A percentile compares a stretch with the other conserved stretches of the same genome.
Conservation (phyloP, 139 green algal species). For the Tetradesmus lagerheimii region DNA sequence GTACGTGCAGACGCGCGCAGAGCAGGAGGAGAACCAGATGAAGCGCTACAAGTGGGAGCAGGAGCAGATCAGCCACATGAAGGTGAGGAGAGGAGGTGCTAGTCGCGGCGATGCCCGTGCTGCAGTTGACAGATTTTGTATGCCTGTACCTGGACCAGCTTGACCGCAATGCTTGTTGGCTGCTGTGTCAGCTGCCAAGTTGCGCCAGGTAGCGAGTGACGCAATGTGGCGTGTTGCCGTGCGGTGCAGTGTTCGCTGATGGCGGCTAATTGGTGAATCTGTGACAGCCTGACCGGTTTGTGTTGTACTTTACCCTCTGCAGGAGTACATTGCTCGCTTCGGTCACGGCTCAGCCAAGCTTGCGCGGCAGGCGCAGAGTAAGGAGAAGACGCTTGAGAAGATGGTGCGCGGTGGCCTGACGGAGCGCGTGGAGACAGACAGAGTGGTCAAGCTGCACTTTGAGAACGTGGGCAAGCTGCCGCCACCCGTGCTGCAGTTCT, state of each 20-base stretch:
- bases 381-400: constrained; percentile 98
- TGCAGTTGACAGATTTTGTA: too few species aligned
- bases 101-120: too few species aligned
- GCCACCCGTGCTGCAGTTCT: constrained; percentile 93
- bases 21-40: constrained; percentile 97
- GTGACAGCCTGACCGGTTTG: not conserved
- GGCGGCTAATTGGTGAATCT: too few species aligned
- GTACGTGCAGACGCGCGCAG: constrained; percentile 86
- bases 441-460: constrained; percentile 88
- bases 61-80: constrained; percentile 84
- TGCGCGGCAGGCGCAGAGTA: constrained; percentile 91
- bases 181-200: not conserved
- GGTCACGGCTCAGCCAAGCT: constrained; percentile 94
- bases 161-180: not conserved
- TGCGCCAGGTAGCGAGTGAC: not conserved
- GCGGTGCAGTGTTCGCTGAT: not conserved
- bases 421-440: constrained; percentile 82
- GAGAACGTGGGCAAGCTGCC: constrained; percentile 93
- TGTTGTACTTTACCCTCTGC: constrained; percentile 48
- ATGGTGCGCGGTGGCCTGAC: constrained; percentile 93
- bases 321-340: constrained; percentile 94
- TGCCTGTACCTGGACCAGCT: too few species aligned
- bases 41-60: constrained; percentile 95
- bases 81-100: constrained; percentile 63
- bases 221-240: too few species aligned